Base-by-base conservation (phyloP, 441 rosid genomes). In the Hura crepitans region DNA sequence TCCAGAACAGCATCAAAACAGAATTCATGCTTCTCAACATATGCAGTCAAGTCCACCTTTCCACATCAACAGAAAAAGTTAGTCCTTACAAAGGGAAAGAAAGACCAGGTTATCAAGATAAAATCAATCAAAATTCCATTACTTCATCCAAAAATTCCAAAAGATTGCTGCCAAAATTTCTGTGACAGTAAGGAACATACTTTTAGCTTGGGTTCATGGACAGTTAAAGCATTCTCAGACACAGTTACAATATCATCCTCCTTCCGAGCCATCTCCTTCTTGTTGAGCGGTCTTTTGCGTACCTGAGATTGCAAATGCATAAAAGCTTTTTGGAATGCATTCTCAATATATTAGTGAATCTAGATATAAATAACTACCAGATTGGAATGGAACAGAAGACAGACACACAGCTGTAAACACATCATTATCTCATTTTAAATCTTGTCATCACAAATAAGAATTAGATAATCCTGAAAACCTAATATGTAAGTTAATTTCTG, bases 31-130 rank as follows among this genome's bases (percentile, higher is more conserved):
- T 88, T 95, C 84, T 95, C 98, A 74, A 87, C 85, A 76, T 90
- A 95, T 13, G 98, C 99, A 30, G 99, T 95, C 86, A 95, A 87
- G 80, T 96, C 99, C 85, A 96, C 99, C 99, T 96, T 77, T 78
- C 76, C 79, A 75, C 66, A 78, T 68, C 46, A 71, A 67, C 76
- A 53, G 0, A 18, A 75, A 77, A 80, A 14, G 50, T 75, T 68
- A 64, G 74, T 60, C 58, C 37, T 65, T 51, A 53, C 35, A 68
- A 55, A 30, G 46, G 23, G 68, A 55, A 63, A 8, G 10, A 63
- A n/a, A 75, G 28, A 28, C 43, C 47, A 6, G 64, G 4, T 45
- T 8, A 17, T 53, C 59, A 73, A 27, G 60, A 46, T 46, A 58
- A 27, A 63, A 62, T 35, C 54, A 27, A 55, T 25, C 30, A 30